These are phyloP conservation scores for Thermoascus crustaceus DNA, from an alignment of 2,329 filamentous ascomycete species.

Conservation along the genomic window DNA sequence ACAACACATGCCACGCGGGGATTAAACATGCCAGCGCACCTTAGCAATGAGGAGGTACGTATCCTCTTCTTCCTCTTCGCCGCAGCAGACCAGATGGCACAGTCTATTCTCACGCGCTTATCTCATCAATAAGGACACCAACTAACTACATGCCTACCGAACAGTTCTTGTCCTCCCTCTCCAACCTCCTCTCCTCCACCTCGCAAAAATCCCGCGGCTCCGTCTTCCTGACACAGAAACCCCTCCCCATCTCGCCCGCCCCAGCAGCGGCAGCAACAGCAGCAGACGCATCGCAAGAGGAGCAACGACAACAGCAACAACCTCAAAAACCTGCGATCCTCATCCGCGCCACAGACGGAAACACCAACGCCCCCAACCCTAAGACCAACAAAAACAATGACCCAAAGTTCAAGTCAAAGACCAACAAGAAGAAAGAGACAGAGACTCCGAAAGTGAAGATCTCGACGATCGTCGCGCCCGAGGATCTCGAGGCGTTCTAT, in stretches of 20 bases:
- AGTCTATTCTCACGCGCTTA: neutral
- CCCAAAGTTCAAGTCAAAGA: conserved; percentile 6
- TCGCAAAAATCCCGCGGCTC: conserved; percentile 35
- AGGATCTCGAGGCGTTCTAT: conserved; percentile 74
- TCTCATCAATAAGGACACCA: neutral
- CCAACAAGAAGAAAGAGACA: conserved; percentile 39
- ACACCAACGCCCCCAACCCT: conserved; percentile 42
- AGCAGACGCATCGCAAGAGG: too few relatives aligned
- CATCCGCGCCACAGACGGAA: conserved; percentile 77
- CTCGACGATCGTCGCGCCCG: conserved; percentile 71
- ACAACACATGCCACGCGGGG: conserved; percentile 3
- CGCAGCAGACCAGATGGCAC: neutral
- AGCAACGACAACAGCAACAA: too few relatives aligned
- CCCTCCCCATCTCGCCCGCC: conserved; percentile 20
- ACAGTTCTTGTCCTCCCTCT: conserved; percentile 38
- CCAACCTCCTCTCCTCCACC: conserved; percentile 31
- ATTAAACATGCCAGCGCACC: conserved; percentile 25
- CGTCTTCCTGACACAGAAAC: conserved; percentile 38
- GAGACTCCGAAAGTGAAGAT: conserved; percentile 63
- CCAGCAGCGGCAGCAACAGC: conserved; percentile 2
- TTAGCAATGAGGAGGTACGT: conserved; percentile 36
- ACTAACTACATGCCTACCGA: neutral
- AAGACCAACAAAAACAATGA: conserved; percentile 35
- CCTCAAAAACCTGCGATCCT: conserved; percentile 57
- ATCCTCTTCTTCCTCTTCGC: neutral